Evolutionary conservation across 2,329 filamentous ascomycete species (phyloP), one percentile per base, ranked within the genome.

Genomic region (Fusarium odoratissimum): DNA sequence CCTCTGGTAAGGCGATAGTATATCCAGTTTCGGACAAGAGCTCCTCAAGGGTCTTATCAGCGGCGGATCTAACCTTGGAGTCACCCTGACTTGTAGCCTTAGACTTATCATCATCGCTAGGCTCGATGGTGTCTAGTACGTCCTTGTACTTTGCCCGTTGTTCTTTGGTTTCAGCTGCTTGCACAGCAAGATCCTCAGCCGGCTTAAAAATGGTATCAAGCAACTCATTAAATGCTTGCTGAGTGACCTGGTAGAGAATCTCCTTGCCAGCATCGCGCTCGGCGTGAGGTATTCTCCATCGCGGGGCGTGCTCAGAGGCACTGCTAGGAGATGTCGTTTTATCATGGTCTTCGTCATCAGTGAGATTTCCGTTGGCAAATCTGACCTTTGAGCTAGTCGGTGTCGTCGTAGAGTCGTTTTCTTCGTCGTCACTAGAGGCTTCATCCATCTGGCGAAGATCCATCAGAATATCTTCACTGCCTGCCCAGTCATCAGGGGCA

Each of bases 171-270:
- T 88, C 86, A 13, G 89, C 88, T 16, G 91, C 91, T 60, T 90
- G 87, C 66, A 96, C 83, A 3, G 94, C 91, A 23, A 93, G 80
- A 71, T 95, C 91, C 80, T 98, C 95, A 72, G 92, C 92, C 8
- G 88, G 86, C 74, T 92, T 92, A 84, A 99, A 99, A 0, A 99
- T 86, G 3, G 91, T 88, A 78, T 98, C 94, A 1, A 99, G 88
- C 5, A 98, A 85, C 82, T 98, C 95, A 77, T 98, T 98, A 83
- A 97, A 94, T 1, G 94, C 82, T 81, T 97, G 93, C 80, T 98
- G 95, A 1, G 94, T 95, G 37, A 97, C 91, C 80, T 97, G 93
- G 78, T 97, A 98, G 2, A 98, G 84, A 8, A 98, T 92, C 79
- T 98, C 94, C 75, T 92, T 94, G 41, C 94, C 94, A 10, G 94